Conservation (phyloP, 208 protist genomes). For the Wallacemonas sp. region DNA sequence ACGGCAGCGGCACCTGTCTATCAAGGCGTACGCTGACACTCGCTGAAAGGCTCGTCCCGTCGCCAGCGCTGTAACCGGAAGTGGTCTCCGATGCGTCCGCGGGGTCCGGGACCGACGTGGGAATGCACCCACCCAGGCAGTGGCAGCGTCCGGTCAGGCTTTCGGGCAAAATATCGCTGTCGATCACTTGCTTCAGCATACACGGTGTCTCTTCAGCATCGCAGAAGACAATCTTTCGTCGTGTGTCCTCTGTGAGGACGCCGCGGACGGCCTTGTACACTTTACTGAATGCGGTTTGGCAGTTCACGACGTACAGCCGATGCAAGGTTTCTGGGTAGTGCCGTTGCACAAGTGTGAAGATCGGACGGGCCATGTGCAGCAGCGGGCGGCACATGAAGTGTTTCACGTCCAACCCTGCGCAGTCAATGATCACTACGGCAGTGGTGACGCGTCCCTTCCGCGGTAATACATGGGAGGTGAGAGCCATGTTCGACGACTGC, state of each 20-base stretch:
- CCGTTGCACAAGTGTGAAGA: constrained; percentile 31
- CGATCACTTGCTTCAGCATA: constrained; percentile 32
- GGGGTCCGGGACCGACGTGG: neutral
- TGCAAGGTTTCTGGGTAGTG: constrained; percentile 65
- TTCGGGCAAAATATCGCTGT: constrained; percentile 38
- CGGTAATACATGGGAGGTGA: constrained; percentile 10
- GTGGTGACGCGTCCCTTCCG: constrained; percentile 20
- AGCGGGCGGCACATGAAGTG: constrained; percentile 36
- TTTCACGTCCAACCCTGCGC: constrained; percentile 22
- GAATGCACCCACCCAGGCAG: constrained; percentile 45
- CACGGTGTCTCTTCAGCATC: constrained; percentile 21
- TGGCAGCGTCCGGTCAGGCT: constrained; percentile 45
- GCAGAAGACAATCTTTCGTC: constrained; percentile 50
- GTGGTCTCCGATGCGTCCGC: neutral
- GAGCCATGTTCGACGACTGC: neutral
- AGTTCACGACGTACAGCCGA: constrained; percentile 58
- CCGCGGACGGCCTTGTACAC: constrained; percentile 26
- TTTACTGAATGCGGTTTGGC: constrained; percentile 24
- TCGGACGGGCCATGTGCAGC: constrained; percentile 25
- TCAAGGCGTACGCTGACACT: neutral
- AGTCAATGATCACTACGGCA: constrained; percentile 47
- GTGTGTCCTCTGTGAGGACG: constrained; percentile 18
- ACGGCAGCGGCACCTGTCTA: neutral
- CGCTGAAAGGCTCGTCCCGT: neutral
- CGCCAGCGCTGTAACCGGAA: neutral